A percentile compares a stretch with the other conserved stretches of the same genome.
Conservation (phyloP, 805 yeast species). For the Wickerhamomyces mucosus region DNA sequence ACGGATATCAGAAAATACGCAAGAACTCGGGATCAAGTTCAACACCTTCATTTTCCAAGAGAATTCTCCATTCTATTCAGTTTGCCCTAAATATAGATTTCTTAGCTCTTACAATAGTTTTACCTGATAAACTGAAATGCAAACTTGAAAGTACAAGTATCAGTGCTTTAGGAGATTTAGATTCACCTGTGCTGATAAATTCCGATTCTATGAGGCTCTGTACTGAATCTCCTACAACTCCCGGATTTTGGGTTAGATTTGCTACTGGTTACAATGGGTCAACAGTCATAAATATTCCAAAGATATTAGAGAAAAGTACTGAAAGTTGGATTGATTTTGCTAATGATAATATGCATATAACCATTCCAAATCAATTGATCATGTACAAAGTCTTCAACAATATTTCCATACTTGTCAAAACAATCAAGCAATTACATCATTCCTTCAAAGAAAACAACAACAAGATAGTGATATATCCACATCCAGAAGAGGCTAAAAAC, state of each 20-base stretch:
- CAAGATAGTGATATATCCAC: slow-evolving; percentile 29
- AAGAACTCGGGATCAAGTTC: slow-evolving; percentile 6
- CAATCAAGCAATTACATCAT: slow-evolving; percentile 48
- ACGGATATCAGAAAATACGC: slow-evolving; percentile 12
- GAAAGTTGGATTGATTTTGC: slow-evolving; percentile 28
- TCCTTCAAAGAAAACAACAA: slow-evolving; percentile 35
- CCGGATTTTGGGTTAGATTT: slow-evolving; percentile 41
- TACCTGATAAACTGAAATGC: slow-evolving; percentile 41
- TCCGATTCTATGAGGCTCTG: slow-evolving; percentile 33
- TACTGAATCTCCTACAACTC: slow-evolving; percentile 42
- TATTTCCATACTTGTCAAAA: slow-evolving; percentile 55
- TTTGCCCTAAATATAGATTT: slow-evolving; percentile 15
- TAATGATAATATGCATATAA: slow-evolving; percentile 36
- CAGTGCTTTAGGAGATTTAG: slow-evolving; percentile 12
- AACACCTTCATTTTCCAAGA: slow-evolving; percentile 1
- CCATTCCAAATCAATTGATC: slow-evolving; percentile 65
- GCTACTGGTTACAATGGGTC: slow-evolving; percentile 28
- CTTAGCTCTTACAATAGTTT: slow-evolving; percentile 21
- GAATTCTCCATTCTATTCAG: slow-evolving; percentile 15
- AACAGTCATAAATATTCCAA: slow-evolving; percentile 21
- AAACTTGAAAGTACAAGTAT: slow-evolving; percentile 33
- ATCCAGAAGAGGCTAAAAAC: slow-evolving; percentile 28
- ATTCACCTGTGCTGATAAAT: slow-evolving; percentile 14
- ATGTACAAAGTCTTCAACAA: slow-evolving; percentile 78
- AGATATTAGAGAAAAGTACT: slow-evolving; percentile 18